These are phyloP conservation scores for Ambrosia trifida DNA, from an alignment of 129 eudicot genomes.

Conservation along the genomic window DNA sequence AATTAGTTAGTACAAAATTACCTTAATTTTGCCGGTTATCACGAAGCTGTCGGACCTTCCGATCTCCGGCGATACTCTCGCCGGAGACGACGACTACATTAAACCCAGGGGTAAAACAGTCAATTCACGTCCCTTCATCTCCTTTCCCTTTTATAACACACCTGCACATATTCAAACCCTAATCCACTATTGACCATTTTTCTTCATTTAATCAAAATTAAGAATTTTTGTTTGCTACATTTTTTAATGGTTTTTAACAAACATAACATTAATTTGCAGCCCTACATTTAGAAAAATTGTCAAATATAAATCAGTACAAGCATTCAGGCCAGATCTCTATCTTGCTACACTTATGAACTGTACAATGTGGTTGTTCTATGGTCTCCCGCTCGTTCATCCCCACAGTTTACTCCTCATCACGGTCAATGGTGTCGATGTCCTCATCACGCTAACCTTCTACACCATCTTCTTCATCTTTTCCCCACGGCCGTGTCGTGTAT, in stretches of 20 bases:
- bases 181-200: no score
- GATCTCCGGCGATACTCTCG: no score
- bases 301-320: constrained; percentile 59
- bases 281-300: constrained; percentile 61
- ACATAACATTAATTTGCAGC: constrained; percentile 38
- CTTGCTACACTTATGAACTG: constrained; percentile 75
- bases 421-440: constrained; percentile 59
- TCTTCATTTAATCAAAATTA: no score
- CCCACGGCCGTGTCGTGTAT: constrained; percentile 46
- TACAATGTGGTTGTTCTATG: constrained; percentile 79
- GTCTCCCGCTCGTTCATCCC: constrained; percentile 69
- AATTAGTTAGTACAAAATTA: no score
- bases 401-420: constrained; percentile 63
- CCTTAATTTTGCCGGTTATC: no score
- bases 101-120: no score
- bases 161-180: no score
- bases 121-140: no score
- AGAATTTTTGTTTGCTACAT: not conserved
- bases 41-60: no score
- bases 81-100: no score
- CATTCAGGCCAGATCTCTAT: constrained; percentile 78
- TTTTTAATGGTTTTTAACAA: not conserved
- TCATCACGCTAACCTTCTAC: constrained; percentile 47
- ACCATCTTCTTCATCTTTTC: constrained; percentile 56
- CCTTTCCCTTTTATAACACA: no score